Percentiles rank a stretch among this genome's conserved stretches.
Conservation (phyloP, 1,284 basidiomycete species). For the Sanghuangporus weigelae region DNA sequence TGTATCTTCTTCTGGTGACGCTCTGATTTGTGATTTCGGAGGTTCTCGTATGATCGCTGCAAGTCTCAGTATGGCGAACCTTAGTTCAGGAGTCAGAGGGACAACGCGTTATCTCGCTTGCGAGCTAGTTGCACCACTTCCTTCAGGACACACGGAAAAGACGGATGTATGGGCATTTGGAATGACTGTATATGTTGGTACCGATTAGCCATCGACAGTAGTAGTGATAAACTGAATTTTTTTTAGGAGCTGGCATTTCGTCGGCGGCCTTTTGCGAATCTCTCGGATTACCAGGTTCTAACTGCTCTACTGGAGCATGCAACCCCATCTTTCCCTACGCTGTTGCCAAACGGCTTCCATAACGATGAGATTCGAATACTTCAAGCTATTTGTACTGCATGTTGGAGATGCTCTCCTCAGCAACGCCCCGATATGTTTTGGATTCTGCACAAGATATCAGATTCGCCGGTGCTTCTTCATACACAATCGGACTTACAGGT, state of each 20-base stretch:
- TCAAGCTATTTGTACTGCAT: background rate
- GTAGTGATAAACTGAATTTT: too few relatives aligned
- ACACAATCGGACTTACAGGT: too few relatives aligned
- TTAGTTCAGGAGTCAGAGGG: background rate
- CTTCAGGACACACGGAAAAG: background rate
- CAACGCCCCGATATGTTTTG: background rate
- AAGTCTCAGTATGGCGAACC: background rate
- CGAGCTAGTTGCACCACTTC: background rate
- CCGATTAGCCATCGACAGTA: background rate
- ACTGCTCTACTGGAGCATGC: background rate
- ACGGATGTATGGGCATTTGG: constrained; percentile 15
- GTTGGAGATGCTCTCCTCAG: background rate
- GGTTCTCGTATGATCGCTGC: background rate
- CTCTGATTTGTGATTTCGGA: constrained; percentile 11
- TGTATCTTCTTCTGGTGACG: background rate
- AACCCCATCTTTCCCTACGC: background rate
- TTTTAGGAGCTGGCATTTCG: constrained; percentile 3
- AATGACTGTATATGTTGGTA: constrained; percentile 10
- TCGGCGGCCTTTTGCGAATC: background rate
- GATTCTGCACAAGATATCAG: too few relatives aligned
- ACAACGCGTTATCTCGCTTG: constrained; percentile 1
- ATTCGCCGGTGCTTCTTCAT: too few relatives aligned
- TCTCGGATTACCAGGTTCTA: background rate
- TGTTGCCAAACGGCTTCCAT: background rate
- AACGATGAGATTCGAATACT: background rate